phyloP scores from a whole-genome alignment of 2,329 filamentous ascomycete species.

The Epichloe scottii region DNA sequence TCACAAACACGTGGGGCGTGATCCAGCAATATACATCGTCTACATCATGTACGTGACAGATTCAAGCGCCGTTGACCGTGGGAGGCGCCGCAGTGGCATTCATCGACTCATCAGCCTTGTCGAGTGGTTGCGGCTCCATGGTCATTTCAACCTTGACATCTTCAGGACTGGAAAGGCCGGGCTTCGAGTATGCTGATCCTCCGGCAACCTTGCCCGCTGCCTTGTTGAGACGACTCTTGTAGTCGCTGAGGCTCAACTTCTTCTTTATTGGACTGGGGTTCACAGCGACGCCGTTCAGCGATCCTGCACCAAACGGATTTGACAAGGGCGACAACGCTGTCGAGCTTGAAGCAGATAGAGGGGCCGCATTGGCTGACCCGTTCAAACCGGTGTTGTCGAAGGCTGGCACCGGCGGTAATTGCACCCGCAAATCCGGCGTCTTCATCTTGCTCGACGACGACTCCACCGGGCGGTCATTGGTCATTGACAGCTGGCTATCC shows the following conservation, averaged over 20 bases:
- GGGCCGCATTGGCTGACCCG: constrained; percentile 23
- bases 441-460: constrained; percentile 20
- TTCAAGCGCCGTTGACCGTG: constrained; percentile 15
- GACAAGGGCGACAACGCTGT: constrained; percentile 38
- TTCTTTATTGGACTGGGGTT: constrained; percentile 52
- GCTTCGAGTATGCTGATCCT: constrained; percentile 18
- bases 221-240: constrained; percentile 47
- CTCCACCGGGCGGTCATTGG: neutral
- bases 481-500: constrained; percentile 17
- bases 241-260: constrained; percentile 55
- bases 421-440: constrained; percentile 37
- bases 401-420: constrained; percentile 42
- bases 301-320: constrained; percentile 29
- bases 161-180: constrained; percentile 22
- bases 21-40: neutral
- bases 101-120: constrained; percentile 16
- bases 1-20: neutral
- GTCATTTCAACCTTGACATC: constrained; percentile 25
- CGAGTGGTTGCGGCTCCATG: constrained; percentile 17
- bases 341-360: constrained; percentile 32
- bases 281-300: constrained; percentile 30
- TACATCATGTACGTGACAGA: constrained; percentile 10
- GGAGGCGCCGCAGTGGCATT: constrained; percentile 6
- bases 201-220: constrained; percentile 27
- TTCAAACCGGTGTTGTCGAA: constrained; percentile 30